Evolutionary conservation across 257 asterid genomes (phyloP), one percentile per base, ranked within the genome.

Genomic region (Capsicum rhomboideum): DNA sequence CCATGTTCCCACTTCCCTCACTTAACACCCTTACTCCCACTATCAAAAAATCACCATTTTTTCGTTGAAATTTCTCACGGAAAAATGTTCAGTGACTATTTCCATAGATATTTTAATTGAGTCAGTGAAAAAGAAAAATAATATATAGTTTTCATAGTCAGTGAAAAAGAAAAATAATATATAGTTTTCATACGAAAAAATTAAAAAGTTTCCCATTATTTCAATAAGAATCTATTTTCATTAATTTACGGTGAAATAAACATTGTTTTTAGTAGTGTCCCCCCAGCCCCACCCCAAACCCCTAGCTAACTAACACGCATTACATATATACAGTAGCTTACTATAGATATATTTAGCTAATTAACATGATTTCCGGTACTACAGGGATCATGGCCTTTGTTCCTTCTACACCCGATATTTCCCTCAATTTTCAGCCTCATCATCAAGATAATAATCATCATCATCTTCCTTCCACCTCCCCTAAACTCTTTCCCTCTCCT

Each of bases 351-450:
- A 49, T 50, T 23, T 49, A 75, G 63, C 46, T 26, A 34, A 34
- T 34, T 34, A 75, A 26, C 81, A 64, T 84, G 89, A 75, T 88
- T 86, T 84, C 74, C 37, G 66, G 88, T 49, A 83, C 56, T 34
- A 75, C 28, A 50, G 79, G 84, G 17, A 49, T 58, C 18, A 93
- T 91, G 92, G 88, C 92, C 68, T 95, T 90, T 75, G 53, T 88
- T 83, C 92, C 95, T 0, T 54, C 87, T 68, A 31, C 84, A 31
- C 84, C 84, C 4, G 66, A 82, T 64, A 64, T 37, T 82, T 82
- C 79, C 21, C 71, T 64, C 78, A 88, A 91, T 78, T 91, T 91
- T 64, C 88, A 91, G 9, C 90, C 31, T 91, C 90, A 85, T 29
- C 91, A 88, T 44, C 50, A 44, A 44, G 50, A 44, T 44, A 8